phyloP scores from a whole-genome alignment of 306 rosid genomes.

The Cotoneaster glaucophyllus region DNA sequence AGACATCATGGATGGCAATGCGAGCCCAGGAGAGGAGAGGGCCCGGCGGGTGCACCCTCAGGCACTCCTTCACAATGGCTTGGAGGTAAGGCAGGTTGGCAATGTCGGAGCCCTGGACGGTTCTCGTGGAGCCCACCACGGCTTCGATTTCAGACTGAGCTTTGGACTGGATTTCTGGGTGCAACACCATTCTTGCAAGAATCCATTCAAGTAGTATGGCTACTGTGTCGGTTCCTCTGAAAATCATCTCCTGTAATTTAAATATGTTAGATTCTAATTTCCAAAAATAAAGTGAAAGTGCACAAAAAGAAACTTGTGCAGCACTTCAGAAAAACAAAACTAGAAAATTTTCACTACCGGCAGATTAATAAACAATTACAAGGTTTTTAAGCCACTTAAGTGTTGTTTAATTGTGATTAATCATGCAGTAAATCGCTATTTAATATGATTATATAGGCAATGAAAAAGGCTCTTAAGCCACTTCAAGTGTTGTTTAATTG shows the following conservation, averaged over 20 bases:
- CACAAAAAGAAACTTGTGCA: too few species aligned
- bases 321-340: too few species aligned
- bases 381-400: neutral
- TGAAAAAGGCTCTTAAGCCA: neutral
- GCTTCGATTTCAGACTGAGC: constrained; percentile 27
- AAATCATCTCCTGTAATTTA: constrained; percentile 37
- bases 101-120: constrained; percentile 26
- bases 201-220: constrained; percentile 41
- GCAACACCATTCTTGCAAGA: constrained; percentile 30
- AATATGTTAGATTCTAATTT: too few species aligned
- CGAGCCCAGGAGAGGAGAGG: constrained; percentile 51
- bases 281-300: too few species aligned
- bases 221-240: constrained; percentile 42
- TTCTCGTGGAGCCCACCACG: neutral
- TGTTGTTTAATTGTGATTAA: neutral
- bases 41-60: constrained; percentile 46
- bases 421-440: too few species aligned
- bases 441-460: neutral
- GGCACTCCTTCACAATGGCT: constrained; percentile 34
- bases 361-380: neutral
- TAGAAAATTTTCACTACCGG: neutral
- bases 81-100: constrained; percentile 31
- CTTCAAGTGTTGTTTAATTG: neutral
- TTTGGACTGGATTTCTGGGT: constrained; percentile 35
- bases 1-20: constrained; percentile 25